These are phyloP conservation scores for Populus ilicifolia DNA, from an alignment of 345 rosid genomes.

Conservation along the genomic window DNA sequence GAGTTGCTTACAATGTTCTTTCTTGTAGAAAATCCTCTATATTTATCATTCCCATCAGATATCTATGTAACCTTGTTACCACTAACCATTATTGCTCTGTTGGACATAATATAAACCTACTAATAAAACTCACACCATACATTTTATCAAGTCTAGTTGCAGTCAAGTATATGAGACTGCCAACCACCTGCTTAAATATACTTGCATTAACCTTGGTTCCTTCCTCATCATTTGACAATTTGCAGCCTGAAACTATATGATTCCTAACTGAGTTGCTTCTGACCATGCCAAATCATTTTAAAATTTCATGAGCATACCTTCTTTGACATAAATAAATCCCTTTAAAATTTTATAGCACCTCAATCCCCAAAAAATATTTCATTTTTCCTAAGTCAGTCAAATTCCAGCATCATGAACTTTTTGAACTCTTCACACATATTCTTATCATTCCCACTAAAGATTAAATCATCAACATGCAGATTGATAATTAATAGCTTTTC, in stretches of 20 bases:
- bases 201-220: not conserved
- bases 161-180: not conserved
- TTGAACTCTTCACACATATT: not conserved
- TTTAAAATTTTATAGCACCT: not conserved
- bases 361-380: not conserved
- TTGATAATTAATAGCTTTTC: not conserved
- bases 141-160: not conserved
- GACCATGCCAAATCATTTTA: not conserved
- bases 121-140: not conserved
- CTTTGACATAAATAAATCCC: not conserved
- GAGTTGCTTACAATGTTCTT: not conserved
- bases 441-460: not conserved
- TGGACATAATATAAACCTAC: not conserved
- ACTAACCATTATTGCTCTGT: not conserved
- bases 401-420: not conserved
- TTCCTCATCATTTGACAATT: not conserved
- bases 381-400: not conserved
- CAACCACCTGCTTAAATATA: not conserved
- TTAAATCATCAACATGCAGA: not conserved
- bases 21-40: not conserved
- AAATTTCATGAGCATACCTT: not conserved
- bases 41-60: not conserved
- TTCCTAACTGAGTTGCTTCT: not conserved
- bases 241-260: not conserved
- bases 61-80: not conserved